A percentile compares a stretch with the other conserved stretches of the same genome.
These are phyloP conservation scores for Coprinellus micaceus DNA, from an alignment of 768 basidiomycete genomes.

Conservation along the genomic window DNA sequence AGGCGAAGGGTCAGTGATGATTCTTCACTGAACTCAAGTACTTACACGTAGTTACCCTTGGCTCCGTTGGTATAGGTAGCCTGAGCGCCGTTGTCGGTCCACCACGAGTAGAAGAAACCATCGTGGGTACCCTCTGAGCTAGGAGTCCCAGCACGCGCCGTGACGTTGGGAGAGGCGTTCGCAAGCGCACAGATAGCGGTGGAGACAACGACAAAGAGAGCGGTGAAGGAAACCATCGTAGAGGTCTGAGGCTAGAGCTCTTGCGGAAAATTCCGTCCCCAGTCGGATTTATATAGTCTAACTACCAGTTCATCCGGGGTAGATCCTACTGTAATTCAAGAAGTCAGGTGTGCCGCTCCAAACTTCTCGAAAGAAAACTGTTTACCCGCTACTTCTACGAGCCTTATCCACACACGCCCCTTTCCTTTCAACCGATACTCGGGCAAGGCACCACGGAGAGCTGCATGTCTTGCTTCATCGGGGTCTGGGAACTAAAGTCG, in stretches of 20 bases:
- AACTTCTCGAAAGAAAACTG: neutral
- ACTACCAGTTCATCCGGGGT: too few species aligned
- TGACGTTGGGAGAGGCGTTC: slow-evolving; percentile 13
- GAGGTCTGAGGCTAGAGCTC: neutral
- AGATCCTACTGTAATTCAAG: too few species aligned
- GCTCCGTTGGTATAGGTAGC: slow-evolving; percentile 30
- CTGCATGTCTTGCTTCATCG: too few species aligned
- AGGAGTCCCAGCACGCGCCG: slow-evolving; percentile 17
- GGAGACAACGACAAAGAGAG: slow-evolving; percentile 11
- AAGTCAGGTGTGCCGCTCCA: too few species aligned
- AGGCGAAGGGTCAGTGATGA: slow-evolving; percentile 3
- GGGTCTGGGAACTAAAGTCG: too few species aligned
- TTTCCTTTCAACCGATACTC: too few species aligned
- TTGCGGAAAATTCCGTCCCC: too few species aligned
- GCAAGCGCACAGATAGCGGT: slow-evolving; percentile 14
- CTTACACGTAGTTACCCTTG: slow-evolving; percentile 17
- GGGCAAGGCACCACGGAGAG: too few species aligned
- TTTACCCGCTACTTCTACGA: neutral
- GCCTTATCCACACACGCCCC: too few species aligned
- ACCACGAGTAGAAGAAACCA: slow-evolving; percentile 37
- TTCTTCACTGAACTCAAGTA: too few species aligned
- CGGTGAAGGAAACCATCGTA: neutral
- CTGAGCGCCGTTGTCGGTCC: slow-evolving; percentile 28
- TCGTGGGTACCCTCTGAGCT: slow-evolving; percentile 27
- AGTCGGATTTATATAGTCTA: too few species aligned